Conservation (phyloP, 495 filamentous ascomycete genomes). For the Hypoxylon cercidicola region DNA sequence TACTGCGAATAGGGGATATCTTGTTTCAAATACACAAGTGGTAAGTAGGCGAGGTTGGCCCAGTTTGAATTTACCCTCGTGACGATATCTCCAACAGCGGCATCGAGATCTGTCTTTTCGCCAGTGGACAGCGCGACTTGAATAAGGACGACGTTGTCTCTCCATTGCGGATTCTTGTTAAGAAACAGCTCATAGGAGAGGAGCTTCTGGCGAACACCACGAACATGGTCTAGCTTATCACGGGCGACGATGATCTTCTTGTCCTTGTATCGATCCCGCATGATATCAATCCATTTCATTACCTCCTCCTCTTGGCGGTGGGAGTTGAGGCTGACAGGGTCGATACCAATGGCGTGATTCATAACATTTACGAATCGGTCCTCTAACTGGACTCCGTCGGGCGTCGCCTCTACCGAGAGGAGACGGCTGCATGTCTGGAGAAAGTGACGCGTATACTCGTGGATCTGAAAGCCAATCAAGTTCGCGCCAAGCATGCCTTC, state of each 20-base stretch:
- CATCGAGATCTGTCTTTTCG: slow-evolving; percentile 85
- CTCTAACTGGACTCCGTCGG: slow-evolving; percentile 88
- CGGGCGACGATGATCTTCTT: slow-evolving; percentile 91
- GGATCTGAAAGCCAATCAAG: slow-evolving; percentile 89
- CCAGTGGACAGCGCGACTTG: slow-evolving; percentile 91
- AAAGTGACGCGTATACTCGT: slow-evolving; percentile 92
- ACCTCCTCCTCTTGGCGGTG: slow-evolving; percentile 80
- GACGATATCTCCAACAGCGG: slow-evolving; percentile 89
- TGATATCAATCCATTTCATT: slow-evolving; percentile 77
- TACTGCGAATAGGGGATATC: slow-evolving; percentile 92
- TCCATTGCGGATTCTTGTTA: slow-evolving; percentile 89
- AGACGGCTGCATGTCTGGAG: slow-evolving; percentile 92
- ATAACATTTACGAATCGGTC: slow-evolving; percentile 90
- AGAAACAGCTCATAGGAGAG: slow-evolving; percentile 93
- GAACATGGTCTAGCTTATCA: slow-evolving; percentile 91
- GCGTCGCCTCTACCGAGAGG: slow-evolving; percentile 84
- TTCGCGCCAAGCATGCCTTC: slow-evolving; percentile 93
- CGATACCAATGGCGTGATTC: slow-evolving; percentile 81
- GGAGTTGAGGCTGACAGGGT: slow-evolving; percentile 76
- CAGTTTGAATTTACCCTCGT: slow-evolving; percentile 89
- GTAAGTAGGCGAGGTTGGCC: slow-evolving; percentile 88
- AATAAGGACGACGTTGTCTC: slow-evolving; percentile 85
- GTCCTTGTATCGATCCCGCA: slow-evolving; percentile 80
- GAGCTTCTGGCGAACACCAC: slow-evolving; percentile 90
- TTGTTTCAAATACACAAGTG: slow-evolving; percentile 93